phyloP scores from a whole-genome alignment of 1,284 basidiomycete species.

The Ceratorhiza oryzae-sativae region DNA sequence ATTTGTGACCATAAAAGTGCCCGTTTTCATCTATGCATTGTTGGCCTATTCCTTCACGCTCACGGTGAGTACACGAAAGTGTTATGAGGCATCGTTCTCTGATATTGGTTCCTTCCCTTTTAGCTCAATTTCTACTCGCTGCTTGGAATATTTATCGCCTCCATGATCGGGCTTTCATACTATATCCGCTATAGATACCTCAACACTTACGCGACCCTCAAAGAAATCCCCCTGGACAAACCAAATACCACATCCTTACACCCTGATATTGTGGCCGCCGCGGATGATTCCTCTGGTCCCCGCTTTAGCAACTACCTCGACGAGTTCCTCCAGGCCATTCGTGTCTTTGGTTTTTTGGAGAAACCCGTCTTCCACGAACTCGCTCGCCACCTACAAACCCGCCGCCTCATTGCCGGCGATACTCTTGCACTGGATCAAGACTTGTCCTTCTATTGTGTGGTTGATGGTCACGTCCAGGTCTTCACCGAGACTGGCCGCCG shows the following conservation, averaged over 20 bases:
- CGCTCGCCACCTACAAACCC: slow-evolving; percentile 89
- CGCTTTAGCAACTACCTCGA: slow-evolving; percentile 91
- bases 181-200: slow-evolving; percentile 85
- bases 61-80: slow-evolving; percentile 59
- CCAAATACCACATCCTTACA: slow-evolving; percentile 81
- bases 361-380: slow-evolving; percentile 97
- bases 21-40: slow-evolving; percentile 75
- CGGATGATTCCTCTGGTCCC: slow-evolving; percentile 64
- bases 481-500: slow-evolving; percentile 73
- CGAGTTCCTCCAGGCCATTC: slow-evolving; percentile 91
- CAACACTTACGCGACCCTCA: slow-evolving; percentile 78
- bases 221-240: slow-evolving; percentile 83
- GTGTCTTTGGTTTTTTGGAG: slow-evolving; percentile 94
- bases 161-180: slow-evolving; percentile 75
- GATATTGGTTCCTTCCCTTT: slow-evolving; percentile 26
- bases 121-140: slow-evolving; percentile 91
- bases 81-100: slow-evolving; percentile 29
- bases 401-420: slow-evolving; percentile 89
- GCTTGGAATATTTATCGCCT: slow-evolving; percentile 73
- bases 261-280: slow-evolving; percentile 83
- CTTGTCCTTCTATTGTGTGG: slow-evolving; percentile 94
- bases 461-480: slow-evolving; percentile 88
- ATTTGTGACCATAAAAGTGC: slow-evolving; percentile 81
- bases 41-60: slow-evolving; percentile 90
- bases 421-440: slow-evolving; percentile 90